A percentile compares a stretch with the other conserved stretches of the same genome.
These are phyloP conservation scores for Neurospora tetraspora DNA, from an alignment of 495 filamentous ascomycete species.

Conservation along the genomic window DNA sequence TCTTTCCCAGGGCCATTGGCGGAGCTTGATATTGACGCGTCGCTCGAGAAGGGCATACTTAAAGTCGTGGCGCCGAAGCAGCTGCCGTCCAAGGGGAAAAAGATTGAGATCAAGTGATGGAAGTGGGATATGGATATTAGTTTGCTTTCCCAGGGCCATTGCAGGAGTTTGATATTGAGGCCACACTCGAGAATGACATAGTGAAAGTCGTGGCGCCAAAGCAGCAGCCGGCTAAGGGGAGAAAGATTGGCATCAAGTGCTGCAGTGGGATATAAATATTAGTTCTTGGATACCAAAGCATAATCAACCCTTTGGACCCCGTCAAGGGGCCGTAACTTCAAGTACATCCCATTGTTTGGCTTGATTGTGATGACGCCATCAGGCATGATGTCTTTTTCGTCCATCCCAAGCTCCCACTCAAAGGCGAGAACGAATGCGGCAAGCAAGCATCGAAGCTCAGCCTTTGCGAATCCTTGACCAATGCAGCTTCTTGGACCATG, in stretches of 20 bases:
- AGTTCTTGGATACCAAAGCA: background rate
- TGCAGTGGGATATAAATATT: background rate
- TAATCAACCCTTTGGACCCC: background rate
- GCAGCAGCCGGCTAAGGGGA: constrained; percentile 2
- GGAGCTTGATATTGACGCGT: constrained; percentile 17
- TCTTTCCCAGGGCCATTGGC: constrained; percentile 13
- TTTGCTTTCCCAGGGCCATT: constrained; percentile 14
- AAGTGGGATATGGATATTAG: background rate
- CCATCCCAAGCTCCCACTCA: constrained; percentile 46
- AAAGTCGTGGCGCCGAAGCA: constrained; percentile 16
- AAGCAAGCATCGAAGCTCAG: constrained; percentile 70
- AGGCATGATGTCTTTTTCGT: constrained; percentile 44
- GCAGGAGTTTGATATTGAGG: constrained; percentile 13
- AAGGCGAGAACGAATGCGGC: constrained; percentile 64
- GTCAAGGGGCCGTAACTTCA: background rate
- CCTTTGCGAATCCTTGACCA: constrained; percentile 61
- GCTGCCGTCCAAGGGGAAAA: constrained; percentile 1
- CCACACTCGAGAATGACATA: constrained; percentile 12
- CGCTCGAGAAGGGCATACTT: constrained; percentile 13
- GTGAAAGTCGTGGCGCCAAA: constrained; percentile 15
- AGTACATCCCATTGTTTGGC: constrained; percentile 49
- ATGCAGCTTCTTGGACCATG: constrained; percentile 52
- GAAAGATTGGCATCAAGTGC: constrained; percentile 9
- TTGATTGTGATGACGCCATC: constrained; percentile 49
- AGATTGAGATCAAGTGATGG: constrained; percentile 10